Percentiles rank a stretch among this genome's conserved stretches.
phyloP scores from a whole-genome alignment of 176 grass and related monocot genomes.

The Pontederia crassipes region DNA sequence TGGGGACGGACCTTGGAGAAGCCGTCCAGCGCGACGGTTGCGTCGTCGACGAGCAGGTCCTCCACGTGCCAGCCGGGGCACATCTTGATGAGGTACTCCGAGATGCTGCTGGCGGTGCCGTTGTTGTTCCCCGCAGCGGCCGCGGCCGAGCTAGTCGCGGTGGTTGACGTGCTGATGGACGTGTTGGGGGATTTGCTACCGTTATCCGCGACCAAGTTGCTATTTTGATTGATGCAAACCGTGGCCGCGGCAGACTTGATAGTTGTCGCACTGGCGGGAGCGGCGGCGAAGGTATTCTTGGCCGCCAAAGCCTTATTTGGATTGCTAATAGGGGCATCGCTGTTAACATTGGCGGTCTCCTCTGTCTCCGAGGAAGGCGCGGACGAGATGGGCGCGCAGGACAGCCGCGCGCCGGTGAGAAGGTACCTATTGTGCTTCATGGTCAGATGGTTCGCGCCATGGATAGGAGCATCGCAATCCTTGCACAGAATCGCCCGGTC shows the following conservation, averaged over 20 bases:
- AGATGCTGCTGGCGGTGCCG: constrained; percentile 40
- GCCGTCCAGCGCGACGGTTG: neutral
- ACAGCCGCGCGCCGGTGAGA: constrained; percentile 63
- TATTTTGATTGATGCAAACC: too few species aligned
- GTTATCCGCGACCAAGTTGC: too few species aligned
- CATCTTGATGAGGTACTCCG: constrained; percentile 17
- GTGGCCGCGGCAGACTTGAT: too few species aligned
- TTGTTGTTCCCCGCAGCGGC: neutral
- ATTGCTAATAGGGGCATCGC: neutral
- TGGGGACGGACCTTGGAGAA: constrained; percentile 13
- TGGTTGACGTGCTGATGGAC: neutral
- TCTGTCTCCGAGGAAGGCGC: constrained; percentile 10
- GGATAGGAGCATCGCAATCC: constrained; percentile 77
- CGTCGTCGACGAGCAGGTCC: constrained; percentile 51
- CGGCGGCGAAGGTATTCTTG: neutral
- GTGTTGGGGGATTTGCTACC: too few species aligned
- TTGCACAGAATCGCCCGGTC: constrained; percentile 91
- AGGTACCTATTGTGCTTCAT: constrained; percentile 90
- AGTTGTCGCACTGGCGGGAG: neutral
- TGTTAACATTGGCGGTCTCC: neutral
- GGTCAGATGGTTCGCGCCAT: constrained; percentile 66
- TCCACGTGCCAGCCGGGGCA: constrained; percentile 64
- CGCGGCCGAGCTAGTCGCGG: neutral
- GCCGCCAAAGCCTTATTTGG: constrained; percentile 3
- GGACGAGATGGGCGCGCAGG: constrained; percentile 14